Base-by-base conservation (phyloP, 192 early-diverging fungal genomes). In the Entomortierella lignicola region DNA sequence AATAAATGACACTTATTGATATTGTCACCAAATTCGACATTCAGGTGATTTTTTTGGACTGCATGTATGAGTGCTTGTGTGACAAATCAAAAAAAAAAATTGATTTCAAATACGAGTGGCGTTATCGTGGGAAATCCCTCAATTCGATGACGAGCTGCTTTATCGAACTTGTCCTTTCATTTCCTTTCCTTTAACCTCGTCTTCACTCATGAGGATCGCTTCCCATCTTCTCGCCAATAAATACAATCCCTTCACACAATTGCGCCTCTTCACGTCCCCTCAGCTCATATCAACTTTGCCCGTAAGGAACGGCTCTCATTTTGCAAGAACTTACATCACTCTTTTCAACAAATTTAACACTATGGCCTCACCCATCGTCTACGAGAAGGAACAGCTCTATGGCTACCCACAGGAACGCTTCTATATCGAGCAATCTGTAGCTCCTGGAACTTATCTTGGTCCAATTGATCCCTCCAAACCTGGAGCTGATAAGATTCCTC, bases 371-470 rank as follows among this genome's bases (percentile, higher is more conserved):
- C 32, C 30, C 3, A 53, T 37, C 44, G 37, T 21, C 30, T 52
- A 63, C 32, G 32, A 48, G 2, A 53, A 53, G 32, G 61, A 51
- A 18, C 27, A 53, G 61, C 15, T 50, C 43, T 20, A 18, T 15
- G 43, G 44, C 26, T 74, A 66, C 17, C 31, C 63, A 39, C 57
- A 66, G 20, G 72, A 74, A 27, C 63, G 52, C 47, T 74, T 66
- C 64, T 13, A 15, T 34, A 61, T 74, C 25, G 23, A 60, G 1
- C 72, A 74, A 15, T 50, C 63, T 8, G 23, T 53, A 15, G 66
- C 65, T 13, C 64, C 72, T 1, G 72, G 72, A 23, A 31, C 54
- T 13, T 77, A 77, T 21, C 58, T 77, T 7, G 72, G 72, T 0
- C 65, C 72, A 3, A 56, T 77, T 31, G 54, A 67, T 48, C 57